These are phyloP conservation scores for Aspergillus sp. DNA, from an alignment of 2,329 filamentous ascomycete genomes.

Conservation along the genomic window DNA sequence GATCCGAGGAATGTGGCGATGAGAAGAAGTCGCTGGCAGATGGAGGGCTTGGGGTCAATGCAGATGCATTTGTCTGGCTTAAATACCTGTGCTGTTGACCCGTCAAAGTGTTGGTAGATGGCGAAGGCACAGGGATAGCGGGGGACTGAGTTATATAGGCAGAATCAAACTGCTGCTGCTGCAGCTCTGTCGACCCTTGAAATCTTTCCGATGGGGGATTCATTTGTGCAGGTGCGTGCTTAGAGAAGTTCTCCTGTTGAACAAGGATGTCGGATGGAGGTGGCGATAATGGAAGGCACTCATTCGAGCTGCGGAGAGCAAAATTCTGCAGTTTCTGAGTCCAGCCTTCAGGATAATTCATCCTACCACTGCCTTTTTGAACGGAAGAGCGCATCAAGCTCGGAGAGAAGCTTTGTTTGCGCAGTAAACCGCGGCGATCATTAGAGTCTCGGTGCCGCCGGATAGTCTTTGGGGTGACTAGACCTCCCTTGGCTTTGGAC, in stretches of 20 bases:
- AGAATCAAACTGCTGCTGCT: conserved; percentile 34
- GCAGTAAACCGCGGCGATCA: conserved; percentile 38
- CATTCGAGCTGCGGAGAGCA: conserved; percentile 47
- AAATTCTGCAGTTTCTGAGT: conserved; percentile 56
- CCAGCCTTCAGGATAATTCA: conserved; percentile 50
- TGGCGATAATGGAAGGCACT: conserved; percentile 45
- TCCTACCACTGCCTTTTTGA: conserved; percentile 38
- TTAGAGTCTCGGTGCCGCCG: conserved; percentile 42
- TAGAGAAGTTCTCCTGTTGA: conserved; percentile 39
- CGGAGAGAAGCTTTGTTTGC: conserved; percentile 46
- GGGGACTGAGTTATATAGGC: conserved; percentile 35
- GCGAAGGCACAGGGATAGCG: conserved; percentile 35
- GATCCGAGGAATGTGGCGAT: conserved; percentile 40
- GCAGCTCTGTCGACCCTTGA: conserved; percentile 30
- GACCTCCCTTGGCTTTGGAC: conserved; percentile 38
- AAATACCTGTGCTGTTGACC: conserved; percentile 36
- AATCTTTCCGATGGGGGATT: conserved; percentile 40
- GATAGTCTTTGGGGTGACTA: conserved; percentile 39
- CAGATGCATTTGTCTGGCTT: conserved; percentile 28
- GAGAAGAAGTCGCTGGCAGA: conserved; percentile 41
- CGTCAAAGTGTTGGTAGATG: conserved; percentile 28
- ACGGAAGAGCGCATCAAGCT: conserved; percentile 58
- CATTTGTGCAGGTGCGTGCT: conserved; percentile 29
- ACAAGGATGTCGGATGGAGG: conserved; percentile 46
- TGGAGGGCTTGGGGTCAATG: conserved; percentile 35